phyloP scores from a whole-genome alignment of 352 stramenopile species.

The Bremia lactucae region DNA sequence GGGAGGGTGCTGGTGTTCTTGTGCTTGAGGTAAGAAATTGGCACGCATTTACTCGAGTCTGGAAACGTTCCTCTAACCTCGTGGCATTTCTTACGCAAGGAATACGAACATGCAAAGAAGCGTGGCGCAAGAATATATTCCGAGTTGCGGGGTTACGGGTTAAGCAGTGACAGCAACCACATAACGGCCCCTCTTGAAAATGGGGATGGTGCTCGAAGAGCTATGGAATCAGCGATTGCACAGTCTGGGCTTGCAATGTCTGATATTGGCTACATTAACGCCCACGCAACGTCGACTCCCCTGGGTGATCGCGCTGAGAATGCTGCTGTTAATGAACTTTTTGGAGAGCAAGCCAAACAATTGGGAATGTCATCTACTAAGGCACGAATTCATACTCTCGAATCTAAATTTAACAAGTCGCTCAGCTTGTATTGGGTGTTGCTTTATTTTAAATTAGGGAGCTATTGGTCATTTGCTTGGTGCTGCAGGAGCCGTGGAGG shows the following conservation, averaged over 20 bases:
- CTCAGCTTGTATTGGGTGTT: neutral
- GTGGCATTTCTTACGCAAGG: conserved; percentile 23
- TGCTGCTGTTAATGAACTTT: conserved; percentile 83
- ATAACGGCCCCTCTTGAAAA: conserved; percentile 65
- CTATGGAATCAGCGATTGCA: conserved; percentile 88
- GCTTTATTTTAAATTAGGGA: conserved; percentile 28
- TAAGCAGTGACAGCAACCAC: conserved; percentile 95
- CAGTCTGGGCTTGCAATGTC: conserved; percentile 62
- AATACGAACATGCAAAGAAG: conserved; percentile 87
- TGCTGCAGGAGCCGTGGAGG: conserved; percentile 93
- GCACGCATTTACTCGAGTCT: neutral
- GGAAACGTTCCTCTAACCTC: too few relatives aligned
- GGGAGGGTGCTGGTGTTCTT: conserved; percentile 63
- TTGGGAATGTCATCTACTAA: conserved; percentile 79
- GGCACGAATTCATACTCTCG: conserved; percentile 22
- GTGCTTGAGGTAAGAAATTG: conserved; percentile 35
- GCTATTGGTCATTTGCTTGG: conserved; percentile 92
- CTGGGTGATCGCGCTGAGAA: conserved; percentile 94
- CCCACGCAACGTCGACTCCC: conserved; percentile 96
- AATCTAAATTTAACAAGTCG: neutral
- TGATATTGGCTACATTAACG: conserved; percentile 96
- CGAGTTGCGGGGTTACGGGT: conserved; percentile 91
- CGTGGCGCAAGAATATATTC: conserved; percentile 91
- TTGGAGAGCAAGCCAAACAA: conserved; percentile 38
- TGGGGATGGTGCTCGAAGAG: conserved; percentile 56